Conservation (phyloP, 345 rosid species). For the Crucihimalaya himalaica region DNA sequence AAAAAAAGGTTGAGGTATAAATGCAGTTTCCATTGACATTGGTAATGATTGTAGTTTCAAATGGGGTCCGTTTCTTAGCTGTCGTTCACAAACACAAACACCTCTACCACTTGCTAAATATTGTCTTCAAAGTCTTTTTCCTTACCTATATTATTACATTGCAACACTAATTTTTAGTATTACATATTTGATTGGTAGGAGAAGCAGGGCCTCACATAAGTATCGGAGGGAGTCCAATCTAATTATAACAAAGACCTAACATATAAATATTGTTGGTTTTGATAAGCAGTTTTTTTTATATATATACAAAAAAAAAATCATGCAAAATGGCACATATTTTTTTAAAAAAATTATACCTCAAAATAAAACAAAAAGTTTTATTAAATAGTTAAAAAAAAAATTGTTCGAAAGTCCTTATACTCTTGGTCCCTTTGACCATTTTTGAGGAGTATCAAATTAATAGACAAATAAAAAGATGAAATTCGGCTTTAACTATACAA, state of each 20-base stretch:
- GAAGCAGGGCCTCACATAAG: slow-evolving; percentile 2
- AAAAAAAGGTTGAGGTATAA: slow-evolving; percentile 13
- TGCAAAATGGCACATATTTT: not conserved
- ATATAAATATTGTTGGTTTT: not conserved
- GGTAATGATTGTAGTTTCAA: slow-evolving; percentile 28
- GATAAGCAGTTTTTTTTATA: not conserved
- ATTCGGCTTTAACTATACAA: not conserved
- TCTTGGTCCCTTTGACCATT: no score
- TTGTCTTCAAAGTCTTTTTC: slow-evolving; percentile 22
- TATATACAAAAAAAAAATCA: not conserved
- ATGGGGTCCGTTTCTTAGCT: slow-evolving; percentile 35
- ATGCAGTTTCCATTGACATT: slow-evolving; percentile 24
- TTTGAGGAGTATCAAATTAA: not conserved
- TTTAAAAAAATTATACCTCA: not conserved
- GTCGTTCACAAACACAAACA: slow-evolving; percentile 29
- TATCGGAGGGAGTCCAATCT: not conserved
- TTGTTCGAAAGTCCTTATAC: no score
- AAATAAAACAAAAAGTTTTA: not conserved
- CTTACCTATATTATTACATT: slow-evolving; percentile 22
- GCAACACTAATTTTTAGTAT: not conserved
- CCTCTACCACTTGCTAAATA: slow-evolving; percentile 23
- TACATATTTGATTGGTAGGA: not conserved
- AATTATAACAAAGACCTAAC: not conserved
- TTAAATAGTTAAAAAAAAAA: no score
- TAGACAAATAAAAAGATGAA: not conserved